Base-by-base conservation (phyloP, 371 early-diverging fungal species). In the Rhizopus sp. region DNA sequence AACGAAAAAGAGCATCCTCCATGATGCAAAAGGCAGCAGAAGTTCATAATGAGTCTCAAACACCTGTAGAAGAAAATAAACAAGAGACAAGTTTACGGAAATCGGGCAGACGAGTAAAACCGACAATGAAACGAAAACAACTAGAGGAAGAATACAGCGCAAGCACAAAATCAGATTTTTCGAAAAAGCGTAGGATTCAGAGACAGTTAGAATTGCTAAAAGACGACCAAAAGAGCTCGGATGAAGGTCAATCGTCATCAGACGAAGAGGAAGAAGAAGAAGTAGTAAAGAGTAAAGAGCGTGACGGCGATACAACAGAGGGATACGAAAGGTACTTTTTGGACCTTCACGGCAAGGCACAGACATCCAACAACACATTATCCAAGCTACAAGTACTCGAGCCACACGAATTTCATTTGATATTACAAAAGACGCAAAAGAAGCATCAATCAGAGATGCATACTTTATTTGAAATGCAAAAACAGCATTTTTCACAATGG, bases 341-440 rank as follows among this genome's bases (percentile, higher is more conserved):
- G 63, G 82, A 85, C 37, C 64, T 85, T 13, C 82, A 86, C 48
- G 68, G 76, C 13, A 70, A 65, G 12, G 73, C 83, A 6, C 67
- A 70, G 47, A 94, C 95, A 3, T 93, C 94, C n/a, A 86, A 93
- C 72, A 91, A 92, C 67, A 93, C 94, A 4, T 81, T 94, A 12
- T 81, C 90, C 0, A 82, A 83, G 52, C 80, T 94, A 2, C 88
- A 89, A 9, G 66, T 75, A 5, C 74, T 93, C 15, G 79, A 86
- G 10, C 89, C 83, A 10, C 63, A 84, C 16, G 86, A 89, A 46
- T 90, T 85, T 56, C 65, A 79, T 31, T 61, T 64, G 5, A 66
- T 87, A 5, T 68, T 90, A 34, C 50, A 72, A 15, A 55, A 57
- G 0, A 73, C 81, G 1, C 82, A 83, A 0, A 44, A 50, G 8